Evolutionary conservation across 75 land plant genomes (phyloP), one percentile per base, ranked within the genome.

Genomic region (Sequoiadendron giganteum): DNA sequence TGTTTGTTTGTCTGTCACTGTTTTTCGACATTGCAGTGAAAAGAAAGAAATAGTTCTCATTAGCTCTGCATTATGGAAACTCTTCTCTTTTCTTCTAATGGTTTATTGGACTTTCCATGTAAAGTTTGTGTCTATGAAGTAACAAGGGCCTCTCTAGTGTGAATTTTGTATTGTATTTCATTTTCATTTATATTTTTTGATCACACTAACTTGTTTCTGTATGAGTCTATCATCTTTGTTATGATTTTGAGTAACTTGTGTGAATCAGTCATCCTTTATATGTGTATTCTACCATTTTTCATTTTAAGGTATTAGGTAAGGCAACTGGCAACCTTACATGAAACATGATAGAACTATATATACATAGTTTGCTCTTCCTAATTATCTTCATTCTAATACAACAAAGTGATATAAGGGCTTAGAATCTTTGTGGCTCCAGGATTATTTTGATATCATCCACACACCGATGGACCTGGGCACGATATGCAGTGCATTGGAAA

Each of bases 391-490:
- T 84, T 49, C 58, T 55, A 2, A 34, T 54, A 10, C 56, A 85
- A 36, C 65, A 82, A 82, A 45, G 30, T 82, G 47, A 82, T 82
- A 82, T 34, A 82, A 82, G 11, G n/a, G 47, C 28, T 43, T 34
- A 47, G 65, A 73, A 25, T 38, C 18, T 86, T 55, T 21, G 10
- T 91, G 85, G 43, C 15, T 78, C 79, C 92, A 98, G 99, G 99
- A 97, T 87, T 98, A 97, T 84, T 95, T 95, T 88, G 95, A 97
- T 88, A 86, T 98, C 28, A 95, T 98, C n/a, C 92, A 97, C 56
- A 95, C 88, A 47, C 99, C 99, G 32, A 98, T 98, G 99, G 99
- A 98, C 88, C 94, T 98, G 84, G 99, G 99, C 28, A 97, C 99
- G 28, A 95, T 98, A 88, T 93, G 96, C 79, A 86, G 87, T 77